Evolutionary conservation across 2,329 filamentous ascomycete genomes (phyloP).

Genomic region (Colletotrichum horii): DNA sequence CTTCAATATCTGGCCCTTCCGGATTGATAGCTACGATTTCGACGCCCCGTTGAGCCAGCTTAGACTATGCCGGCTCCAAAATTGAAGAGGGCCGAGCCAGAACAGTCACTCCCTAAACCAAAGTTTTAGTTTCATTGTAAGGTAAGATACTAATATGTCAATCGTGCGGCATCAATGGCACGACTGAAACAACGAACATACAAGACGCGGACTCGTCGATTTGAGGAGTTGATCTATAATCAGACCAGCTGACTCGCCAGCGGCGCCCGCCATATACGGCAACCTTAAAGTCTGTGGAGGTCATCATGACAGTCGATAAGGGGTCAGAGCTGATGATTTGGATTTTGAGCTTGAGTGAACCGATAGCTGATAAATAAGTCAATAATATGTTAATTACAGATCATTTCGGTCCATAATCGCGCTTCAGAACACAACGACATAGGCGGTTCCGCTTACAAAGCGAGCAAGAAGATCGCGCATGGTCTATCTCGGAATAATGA

Average conservation of each 20-base stretch:
- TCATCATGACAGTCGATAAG: neutral
- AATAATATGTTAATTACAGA: neutral
- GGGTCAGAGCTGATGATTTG: neutral
- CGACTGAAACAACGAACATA: fast-evolving
- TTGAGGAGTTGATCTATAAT: neutral
- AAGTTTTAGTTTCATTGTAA: neutral
- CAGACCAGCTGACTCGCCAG: neutral
- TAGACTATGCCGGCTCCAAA: neutral
- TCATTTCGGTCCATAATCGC: neutral
- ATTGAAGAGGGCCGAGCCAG: neutral
- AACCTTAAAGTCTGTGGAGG: neutral
- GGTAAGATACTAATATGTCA: fast-evolving
- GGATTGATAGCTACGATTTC: neutral
- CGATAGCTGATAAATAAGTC: neutral
- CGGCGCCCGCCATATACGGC: neutral
- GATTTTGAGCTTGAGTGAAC: neutral
- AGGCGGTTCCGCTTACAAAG: neutral
- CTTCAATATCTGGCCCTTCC: neutral
- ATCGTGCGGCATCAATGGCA: fast-evolving
- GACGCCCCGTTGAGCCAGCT: neutral
- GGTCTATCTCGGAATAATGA: neutral
- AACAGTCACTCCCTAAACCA: neutral
- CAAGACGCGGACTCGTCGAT: neutral
- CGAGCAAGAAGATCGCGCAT: fast-evolving
- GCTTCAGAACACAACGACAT: neutral